Percentiles rank a stretch among this genome's conserved stretches.
These are phyloP conservation scores for Fusarium longipes DNA, from an alignment of 2,329 filamentous ascomycete genomes.

Conservation along the genomic window DNA sequence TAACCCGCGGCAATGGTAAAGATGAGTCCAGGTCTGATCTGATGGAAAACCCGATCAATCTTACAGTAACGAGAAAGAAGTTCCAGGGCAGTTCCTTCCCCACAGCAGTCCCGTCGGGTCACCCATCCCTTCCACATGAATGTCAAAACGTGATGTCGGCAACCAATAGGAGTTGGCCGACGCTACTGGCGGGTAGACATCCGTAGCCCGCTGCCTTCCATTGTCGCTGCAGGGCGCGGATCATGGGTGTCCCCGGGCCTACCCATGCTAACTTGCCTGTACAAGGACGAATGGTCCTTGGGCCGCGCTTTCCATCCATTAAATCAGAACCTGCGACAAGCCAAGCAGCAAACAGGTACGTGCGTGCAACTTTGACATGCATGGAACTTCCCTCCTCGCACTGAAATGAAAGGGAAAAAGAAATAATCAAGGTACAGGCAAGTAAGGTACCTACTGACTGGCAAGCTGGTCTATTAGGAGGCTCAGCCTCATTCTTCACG, in stretches of 20 bases:
- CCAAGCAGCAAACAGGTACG: constrained; percentile 29
- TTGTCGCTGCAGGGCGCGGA: constrained; percentile 27
- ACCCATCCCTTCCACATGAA: constrained; percentile 20
- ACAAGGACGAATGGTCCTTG: constrained; percentile 26
- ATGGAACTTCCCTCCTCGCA: constrained; percentile 34
- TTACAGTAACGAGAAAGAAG: not conserved
- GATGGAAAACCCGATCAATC: not conserved
- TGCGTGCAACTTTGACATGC: constrained; percentile 31
- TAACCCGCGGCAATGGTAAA: constrained; percentile 32
- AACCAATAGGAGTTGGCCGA: constrained; percentile 23
- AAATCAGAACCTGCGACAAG: constrained; percentile 36
- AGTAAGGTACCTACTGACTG: not conserved
- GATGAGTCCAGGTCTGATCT: constrained; percentile 1
- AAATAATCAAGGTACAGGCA: constrained; percentile 19
- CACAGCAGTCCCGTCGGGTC: constrained; percentile 34
- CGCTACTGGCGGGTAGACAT: constrained; percentile 26
- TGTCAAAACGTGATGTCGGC: constrained; percentile 29
- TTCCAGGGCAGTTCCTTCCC: constrained; percentile 30
- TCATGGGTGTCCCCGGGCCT: constrained; percentile 31
- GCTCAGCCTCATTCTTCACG: constrained; percentile 34
- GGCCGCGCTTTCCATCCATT: constrained; percentile 41
- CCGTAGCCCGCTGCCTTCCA: constrained; percentile 17
- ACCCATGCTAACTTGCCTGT: constrained; percentile 4
- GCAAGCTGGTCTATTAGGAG: not conserved
- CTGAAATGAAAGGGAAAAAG: constrained; percentile 17